These are phyloP conservation scores for Hymenotorrendiella dingleyae DNA, from an alignment of 2,329 filamentous ascomycete species.

Conservation along the genomic window DNA sequence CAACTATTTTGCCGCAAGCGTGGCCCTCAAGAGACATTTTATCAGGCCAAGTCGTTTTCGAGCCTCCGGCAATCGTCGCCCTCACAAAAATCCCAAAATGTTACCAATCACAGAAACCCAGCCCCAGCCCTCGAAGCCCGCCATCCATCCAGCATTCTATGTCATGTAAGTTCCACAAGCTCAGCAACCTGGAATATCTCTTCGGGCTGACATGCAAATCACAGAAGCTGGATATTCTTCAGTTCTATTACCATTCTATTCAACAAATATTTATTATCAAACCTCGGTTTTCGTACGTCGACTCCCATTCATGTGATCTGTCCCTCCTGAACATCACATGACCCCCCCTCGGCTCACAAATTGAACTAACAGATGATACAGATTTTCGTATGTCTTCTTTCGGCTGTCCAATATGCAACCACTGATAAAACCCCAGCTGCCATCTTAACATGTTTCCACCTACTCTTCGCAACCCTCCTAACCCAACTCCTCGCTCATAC, in stretches of 20 bases:
- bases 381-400: constrained; percentile 11
- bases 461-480: constrained; percentile 84
- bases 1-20: no score
- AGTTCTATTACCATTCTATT: constrained; percentile 92
- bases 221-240: constrained; percentile 80
- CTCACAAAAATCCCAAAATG: no score
- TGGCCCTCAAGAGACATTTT: no score
- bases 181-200: not conserved
- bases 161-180: constrained; percentile 48
- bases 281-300: constrained; percentile 73
- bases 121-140: not conserved
- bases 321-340: no score
- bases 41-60: no score
- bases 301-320: no score
- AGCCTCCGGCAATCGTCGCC: no score
- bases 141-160: constrained; percentile 67
- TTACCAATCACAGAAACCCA: constrained; percentile 2
- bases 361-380: not conserved
- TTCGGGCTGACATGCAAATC: not conserved
- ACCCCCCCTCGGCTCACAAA: no score
- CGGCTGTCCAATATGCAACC: not conserved
- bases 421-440: constrained; percentile 42
- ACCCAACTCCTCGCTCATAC: constrained; percentile 88
- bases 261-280: constrained; percentile 96
- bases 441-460: constrained; percentile 89